Percentiles rank a stretch among this genome's conserved stretches.
phyloP scores from a whole-genome alignment of 805 yeast genomes.

The Hanseniaspora lindneri region DNA sequence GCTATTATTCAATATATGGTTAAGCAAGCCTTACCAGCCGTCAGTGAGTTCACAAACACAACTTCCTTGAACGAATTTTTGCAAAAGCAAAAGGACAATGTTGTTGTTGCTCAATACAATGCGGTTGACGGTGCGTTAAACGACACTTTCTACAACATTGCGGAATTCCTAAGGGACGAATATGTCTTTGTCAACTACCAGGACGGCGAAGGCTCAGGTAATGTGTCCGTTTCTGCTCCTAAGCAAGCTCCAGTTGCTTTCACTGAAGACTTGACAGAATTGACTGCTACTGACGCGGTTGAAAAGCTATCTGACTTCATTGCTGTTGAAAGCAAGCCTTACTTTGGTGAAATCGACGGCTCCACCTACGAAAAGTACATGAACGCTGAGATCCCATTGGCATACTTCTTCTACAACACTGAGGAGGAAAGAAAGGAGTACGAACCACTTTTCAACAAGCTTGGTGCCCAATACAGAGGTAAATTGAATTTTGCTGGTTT shows the following conservation, averaged over 20 bases:
- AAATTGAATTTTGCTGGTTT: constrained; percentile 77
- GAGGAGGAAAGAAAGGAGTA: constrained; percentile 53
- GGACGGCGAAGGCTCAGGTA: constrained; percentile 17
- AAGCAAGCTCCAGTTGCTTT: constrained; percentile 18
- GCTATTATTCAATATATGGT: constrained; percentile 70
- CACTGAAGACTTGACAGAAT: constrained; percentile 14
- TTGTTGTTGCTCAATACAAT: constrained; percentile 32
- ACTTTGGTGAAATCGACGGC: constrained; percentile 78
- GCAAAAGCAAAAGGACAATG: constrained; percentile 30
- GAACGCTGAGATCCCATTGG: constrained; percentile 62
- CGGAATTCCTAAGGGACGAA: constrained; percentile 52
- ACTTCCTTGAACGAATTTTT: constrained; percentile 35
- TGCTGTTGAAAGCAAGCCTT: constrained; percentile 57
- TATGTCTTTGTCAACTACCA: constrained; percentile 41
- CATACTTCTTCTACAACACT: constrained; percentile 71
- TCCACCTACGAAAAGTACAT: constrained; percentile 65
- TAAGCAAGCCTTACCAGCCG: constrained; percentile 72
- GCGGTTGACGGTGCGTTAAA: constrained; percentile 49
- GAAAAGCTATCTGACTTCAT: constrained; percentile 26
- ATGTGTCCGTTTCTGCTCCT: constrained; percentile 27
- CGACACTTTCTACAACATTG: constrained; percentile 49
- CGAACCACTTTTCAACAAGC: constrained; percentile 40
- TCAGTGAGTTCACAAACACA: constrained; percentile 37
- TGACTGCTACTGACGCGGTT: constrained; percentile 16
- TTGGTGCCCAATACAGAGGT: constrained; percentile 70